Evolutionary conservation across 1,284 basidiomycete genomes (phyloP).

Genomic region (Phylloporus sp.): DNA sequence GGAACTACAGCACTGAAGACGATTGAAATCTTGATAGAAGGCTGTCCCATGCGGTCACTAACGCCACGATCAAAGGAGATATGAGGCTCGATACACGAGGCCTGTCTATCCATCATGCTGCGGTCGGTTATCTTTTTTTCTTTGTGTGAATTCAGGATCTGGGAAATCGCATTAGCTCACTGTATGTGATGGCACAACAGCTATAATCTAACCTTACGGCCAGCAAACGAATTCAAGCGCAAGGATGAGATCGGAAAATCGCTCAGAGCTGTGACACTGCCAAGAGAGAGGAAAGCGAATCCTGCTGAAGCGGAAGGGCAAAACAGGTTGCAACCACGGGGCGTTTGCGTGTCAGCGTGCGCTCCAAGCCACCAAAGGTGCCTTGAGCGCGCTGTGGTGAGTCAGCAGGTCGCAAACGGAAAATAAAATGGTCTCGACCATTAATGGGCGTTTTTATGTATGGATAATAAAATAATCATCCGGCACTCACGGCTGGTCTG

Average conservation of each 20-base stretch:
- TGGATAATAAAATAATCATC: slow-evolving; percentile 17
- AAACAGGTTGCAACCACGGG: slow-evolving; percentile 20
- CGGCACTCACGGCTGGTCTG: slow-evolving; percentile 7
- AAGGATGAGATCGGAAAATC: background rate
- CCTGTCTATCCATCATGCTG: background rate
- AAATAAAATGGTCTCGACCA: slow-evolving; percentile 13
- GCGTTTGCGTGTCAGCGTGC: slow-evolving; percentile 27
- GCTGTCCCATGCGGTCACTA: slow-evolving; percentile 16
- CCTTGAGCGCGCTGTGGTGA: slow-evolving; percentile 8
- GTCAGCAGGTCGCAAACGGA: slow-evolving; percentile 18
- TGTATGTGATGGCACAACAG: slow-evolving; percentile 4
- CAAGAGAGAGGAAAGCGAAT: slow-evolving; percentile 5
- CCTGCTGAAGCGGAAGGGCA: background rate
- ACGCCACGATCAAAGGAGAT: slow-evolving; percentile 30
- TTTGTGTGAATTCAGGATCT: background rate
- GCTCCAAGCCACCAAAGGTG: background rate
- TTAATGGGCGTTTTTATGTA: slow-evolving; percentile 7
- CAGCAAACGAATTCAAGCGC: background rate
- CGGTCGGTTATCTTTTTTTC: slow-evolving; percentile 7
- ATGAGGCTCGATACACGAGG: slow-evolving; percentile 1
- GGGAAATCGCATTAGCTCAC: background rate
- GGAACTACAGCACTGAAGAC: background rate
- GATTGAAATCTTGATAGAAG: slow-evolving; percentile 12
- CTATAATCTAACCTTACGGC: slow-evolving; percentile 3
- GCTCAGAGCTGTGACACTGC: slow-evolving; percentile 4